Base-by-base conservation (phyloP, 2,329 filamentous ascomycete genomes). In the Alternaria hordeiaustralica region DNA sequence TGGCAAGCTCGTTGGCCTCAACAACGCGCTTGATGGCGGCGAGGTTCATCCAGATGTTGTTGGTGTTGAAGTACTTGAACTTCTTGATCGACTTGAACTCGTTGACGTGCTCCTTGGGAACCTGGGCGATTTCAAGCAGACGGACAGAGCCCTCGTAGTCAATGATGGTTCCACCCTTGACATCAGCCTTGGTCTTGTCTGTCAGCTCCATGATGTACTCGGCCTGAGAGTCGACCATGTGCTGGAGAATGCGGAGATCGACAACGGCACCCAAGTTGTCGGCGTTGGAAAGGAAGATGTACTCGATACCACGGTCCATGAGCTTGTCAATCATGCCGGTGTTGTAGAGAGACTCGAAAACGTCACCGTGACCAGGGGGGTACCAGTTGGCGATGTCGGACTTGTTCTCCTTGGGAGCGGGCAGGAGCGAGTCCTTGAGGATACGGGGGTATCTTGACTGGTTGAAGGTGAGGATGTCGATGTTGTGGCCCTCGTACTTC, bases 61-160 rank as follows among this genome's bases (percentile, higher is more conserved):
- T 99, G 84, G 96, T 99, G 90, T 99, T 99, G 91, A 99, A 99
- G 90, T 99, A 99, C 89, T 97, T 97, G 92, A 99, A 99, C 89
- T 99, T 99, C 91, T 99, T 99, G 88, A 99, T 99, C 53, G 94
- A 97, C 90, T 99, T 99, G 93, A 99, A 99, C 86, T 99, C 96
- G 85, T 99, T 98, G 82, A 96, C 93, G 85, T 99, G 96, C 87
- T 99, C 93, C 90, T 98, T 99, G 84, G 96, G 96, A 36, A 99
- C 96, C 87, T 99, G 96, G 13, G 96, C 96, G 77, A 99, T 97
- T 87, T 99, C 96, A 57, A 99, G 92, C 72, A 99, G 91, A 79
- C 96, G 94, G 74, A 96, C 95, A 61, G 92, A 94, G 78, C 95
- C 95, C 82, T 99, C 96, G 84, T 97, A 97, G 86, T 99, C 95